These are phyloP conservation scores for Daldinia decipiens DNA, from an alignment of 495 filamentous ascomycete species.

Conservation along the genomic window DNA sequence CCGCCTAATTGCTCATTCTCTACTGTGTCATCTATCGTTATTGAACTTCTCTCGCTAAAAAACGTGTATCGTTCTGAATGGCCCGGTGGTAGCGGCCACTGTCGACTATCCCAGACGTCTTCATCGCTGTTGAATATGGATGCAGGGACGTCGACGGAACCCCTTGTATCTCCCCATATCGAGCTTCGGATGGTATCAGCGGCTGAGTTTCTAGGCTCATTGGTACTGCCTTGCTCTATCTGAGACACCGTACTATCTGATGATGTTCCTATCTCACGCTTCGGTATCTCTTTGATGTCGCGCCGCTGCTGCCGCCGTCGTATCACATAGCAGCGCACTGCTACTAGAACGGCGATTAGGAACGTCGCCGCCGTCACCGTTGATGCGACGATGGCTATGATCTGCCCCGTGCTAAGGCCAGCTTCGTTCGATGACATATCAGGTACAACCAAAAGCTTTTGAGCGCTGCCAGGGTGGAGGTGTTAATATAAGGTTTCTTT, in stretches of 20 bases:
- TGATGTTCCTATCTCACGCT: constrained; percentile 9
- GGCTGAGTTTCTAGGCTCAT: constrained; percentile 12
- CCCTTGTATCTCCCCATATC: constrained; percentile 28
- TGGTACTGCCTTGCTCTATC: constrained; percentile 2
- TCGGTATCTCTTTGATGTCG: constrained; percentile 17
- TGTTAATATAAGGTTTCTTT: background rate
- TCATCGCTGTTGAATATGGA: constrained; percentile 8
- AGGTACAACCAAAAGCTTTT: background rate
- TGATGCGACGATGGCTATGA: constrained; percentile 21
- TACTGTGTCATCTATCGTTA: constrained; percentile 12
- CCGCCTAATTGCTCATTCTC: constrained; percentile 4
- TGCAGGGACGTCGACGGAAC: constrained; percentile 9
- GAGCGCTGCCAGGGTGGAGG: background rate
- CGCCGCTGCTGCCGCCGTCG: constrained; percentile 4
- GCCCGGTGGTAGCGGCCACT: constrained; percentile 40
- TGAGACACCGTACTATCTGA: constrained; percentile 1
- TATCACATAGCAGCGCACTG: constrained; percentile 25
- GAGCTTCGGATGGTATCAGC: constrained; percentile 25
- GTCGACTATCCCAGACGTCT: constrained; percentile 34
- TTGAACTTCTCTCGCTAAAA: constrained; percentile 40
- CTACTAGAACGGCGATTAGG: constrained; percentile 11
- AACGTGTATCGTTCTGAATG: constrained; percentile 40
- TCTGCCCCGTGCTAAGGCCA: constrained; percentile 15
- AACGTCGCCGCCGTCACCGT: constrained; percentile 1
- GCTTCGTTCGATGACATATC: constrained; percentile 10